Conservation (phyloP, 257 asterid species). For the Orobanche coerulescens region DNA sequence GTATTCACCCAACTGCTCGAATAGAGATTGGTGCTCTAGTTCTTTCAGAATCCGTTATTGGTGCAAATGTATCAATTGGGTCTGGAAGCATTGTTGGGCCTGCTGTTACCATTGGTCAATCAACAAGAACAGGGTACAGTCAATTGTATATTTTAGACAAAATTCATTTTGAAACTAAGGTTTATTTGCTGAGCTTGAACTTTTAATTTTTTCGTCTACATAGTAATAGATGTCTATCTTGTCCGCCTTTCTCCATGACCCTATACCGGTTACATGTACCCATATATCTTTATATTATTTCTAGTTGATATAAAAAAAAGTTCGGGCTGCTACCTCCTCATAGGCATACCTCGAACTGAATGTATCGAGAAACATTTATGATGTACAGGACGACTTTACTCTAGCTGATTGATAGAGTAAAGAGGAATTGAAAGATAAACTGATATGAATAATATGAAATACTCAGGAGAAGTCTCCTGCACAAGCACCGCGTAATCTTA, state of each 20-base stretch:
- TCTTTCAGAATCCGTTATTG: conserved; percentile 57
- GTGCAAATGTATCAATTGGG: conserved; percentile 54
- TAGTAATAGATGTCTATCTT: background rate
- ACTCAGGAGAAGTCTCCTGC: no score
- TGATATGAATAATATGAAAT: no score
- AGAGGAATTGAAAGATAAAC: no score
- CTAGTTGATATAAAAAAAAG: background rate
- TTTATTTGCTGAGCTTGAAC: background rate
- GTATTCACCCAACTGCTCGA: conserved; percentile 63
- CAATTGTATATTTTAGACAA: conserved; percentile 9
- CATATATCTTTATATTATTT: no score
- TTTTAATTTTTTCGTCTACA: background rate
- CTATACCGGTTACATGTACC: background rate
- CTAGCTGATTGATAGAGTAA: no score
- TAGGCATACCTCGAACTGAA: background rate
- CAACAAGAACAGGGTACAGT: conserved; percentile 73
- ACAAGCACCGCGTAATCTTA: no score
- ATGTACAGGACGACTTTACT: background rate
- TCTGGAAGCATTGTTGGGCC: conserved; percentile 82
- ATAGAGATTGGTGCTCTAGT: conserved; percentile 67
- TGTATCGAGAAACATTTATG: background rate
- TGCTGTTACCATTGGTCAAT: conserved; percentile 58
- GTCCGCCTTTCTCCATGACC: background rate
- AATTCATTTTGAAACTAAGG: background rate
- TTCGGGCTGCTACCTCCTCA: background rate